Base-by-base conservation (phyloP, 352 stramenopile species). In the Phytopythium helicoides region DNA sequence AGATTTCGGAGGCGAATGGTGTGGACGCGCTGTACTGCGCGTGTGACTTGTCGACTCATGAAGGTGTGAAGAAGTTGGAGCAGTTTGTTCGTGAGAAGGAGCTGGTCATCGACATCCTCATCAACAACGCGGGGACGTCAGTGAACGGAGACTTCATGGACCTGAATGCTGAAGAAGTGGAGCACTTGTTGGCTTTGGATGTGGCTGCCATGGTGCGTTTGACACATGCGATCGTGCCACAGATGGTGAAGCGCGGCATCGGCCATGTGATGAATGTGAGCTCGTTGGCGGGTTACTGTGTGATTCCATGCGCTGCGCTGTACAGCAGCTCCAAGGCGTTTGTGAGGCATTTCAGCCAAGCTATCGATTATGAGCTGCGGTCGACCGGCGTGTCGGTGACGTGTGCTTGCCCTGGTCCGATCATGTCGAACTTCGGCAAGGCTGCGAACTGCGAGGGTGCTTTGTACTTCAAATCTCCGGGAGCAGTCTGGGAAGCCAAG, bases 251-350 rank as follows among this genome's bases (percentile, higher is more conserved):
- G 52, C 73, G 86, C 33, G 66, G 78, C 15, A 44, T 71, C 7
- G 86, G 83, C n/a, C 70, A 81, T 40, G 69, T 95, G 41, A 60
- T 95, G 23, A 92, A 93, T 50, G 73, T 95, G 9, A 73, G 76
- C 26, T 88, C 80, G 14, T 71, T 93, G 19, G 66, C 76, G 1
- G 64, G 59, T 0, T 68, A 68, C n/a, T 49, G 85, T 36, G 54
- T 80, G 2, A 78, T 82, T 12, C 80, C 82, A 9, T 64, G 58
- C 7, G 67, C 74, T n/a, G 68, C 72, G 7, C 50, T 92, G 25
- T 94, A 93, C 59, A 72, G 75, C 36, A 86, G 68, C 26, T 62
- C 74, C 28, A 94, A 93, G 66, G 63, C 71, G 12, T 87, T 86
- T 39, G 55, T 94, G 15, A 64, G 77, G 33, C 76, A 69, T 46